A percentile compares a stretch with the other conserved stretches of the same genome.
phyloP scores from a whole-genome alignment of 176 grass and related monocot genomes.

The Sorghum bicolor region Sorghum_bicolor_NCBIv3 NC_012878.2:58896501-58897000 shows the following conservation, averaged over 20 bases:
- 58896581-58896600: background rate
- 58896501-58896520: no score
- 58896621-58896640: background rate
- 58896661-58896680: no score
- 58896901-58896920: background rate
- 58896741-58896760: background rate
- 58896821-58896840: background rate
- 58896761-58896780: background rate
- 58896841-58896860: no score
- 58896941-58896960: slow-evolving; percentile 98
- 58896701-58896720: no score
- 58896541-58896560: no score
- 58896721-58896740: background rate
- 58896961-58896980: slow-evolving; percentile 96
- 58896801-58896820: slow-evolving; percentile 1
- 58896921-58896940: slow-evolving; percentile 78
- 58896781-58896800: background rate
- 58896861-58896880: background rate
- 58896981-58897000: slow-evolving; percentile 88
- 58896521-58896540: no score
- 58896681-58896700: no score
- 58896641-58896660: no score
- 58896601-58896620: background rate
- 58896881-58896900: background rate
- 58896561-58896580: no score